Conservation (phyloP, 108 stramenopile species). For the Nannochloropsis gaditana region DNA sequence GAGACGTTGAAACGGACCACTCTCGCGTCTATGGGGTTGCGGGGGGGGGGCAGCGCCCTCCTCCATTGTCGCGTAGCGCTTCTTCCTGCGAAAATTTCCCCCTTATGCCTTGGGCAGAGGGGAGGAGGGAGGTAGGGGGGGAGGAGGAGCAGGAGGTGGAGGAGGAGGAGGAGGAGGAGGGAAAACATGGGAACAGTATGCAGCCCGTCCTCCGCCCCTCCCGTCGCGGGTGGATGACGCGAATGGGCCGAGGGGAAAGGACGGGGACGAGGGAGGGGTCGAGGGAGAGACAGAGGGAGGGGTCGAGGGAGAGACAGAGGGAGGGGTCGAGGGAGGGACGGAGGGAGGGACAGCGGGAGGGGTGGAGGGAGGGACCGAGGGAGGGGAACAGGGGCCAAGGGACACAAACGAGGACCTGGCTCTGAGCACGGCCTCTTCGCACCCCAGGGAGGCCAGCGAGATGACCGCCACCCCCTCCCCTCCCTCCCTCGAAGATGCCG, state of each 20-base stretch:
- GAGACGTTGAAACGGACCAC: background rate
- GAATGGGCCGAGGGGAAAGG: too few species aligned
- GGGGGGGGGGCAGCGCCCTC: background rate
- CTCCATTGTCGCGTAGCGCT: background rate
- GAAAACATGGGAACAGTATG: too few species aligned
- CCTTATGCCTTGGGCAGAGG: background rate
- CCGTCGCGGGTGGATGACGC: too few species aligned
- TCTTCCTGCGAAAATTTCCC: background rate
- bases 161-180: background rate
- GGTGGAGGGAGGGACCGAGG: too few species aligned
- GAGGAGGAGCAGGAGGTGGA: background rate
- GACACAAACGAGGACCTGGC: background rate
- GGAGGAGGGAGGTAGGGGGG: background rate
- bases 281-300: too few species aligned
- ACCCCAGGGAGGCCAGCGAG: too few species aligned
- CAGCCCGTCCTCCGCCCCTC: too few species aligned
- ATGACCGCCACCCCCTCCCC: background rate
- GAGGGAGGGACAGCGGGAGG: background rate
- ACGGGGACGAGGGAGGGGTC: too few species aligned
- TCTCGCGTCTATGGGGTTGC: background rate
- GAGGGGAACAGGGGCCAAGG: background rate
- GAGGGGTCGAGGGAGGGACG: background rate
- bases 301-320: background rate
- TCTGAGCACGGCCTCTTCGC: too few species aligned
- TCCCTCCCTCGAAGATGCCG: background rate